Base-by-base conservation (phyloP, 225 moss, liverwort and hornwort genomes). In the Lunularia cruciata region DNA sequence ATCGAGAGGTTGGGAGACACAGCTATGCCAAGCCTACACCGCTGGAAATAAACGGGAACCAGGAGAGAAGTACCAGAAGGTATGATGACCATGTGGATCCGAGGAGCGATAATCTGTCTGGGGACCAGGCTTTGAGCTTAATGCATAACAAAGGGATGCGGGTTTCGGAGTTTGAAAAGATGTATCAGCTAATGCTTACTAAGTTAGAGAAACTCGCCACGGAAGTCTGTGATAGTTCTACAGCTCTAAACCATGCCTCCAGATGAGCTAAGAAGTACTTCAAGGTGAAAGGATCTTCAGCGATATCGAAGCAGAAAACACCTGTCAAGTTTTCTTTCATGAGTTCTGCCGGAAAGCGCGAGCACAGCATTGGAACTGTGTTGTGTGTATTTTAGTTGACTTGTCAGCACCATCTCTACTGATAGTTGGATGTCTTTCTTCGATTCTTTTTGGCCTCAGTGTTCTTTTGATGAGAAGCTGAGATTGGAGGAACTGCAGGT, bases 171-270 rank as follows among this genome's bases (percentile, higher is more conserved):
- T 84, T 98, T 35, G 93, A 98, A 75, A 81, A 80, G 65, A 49
- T 93, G 74, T 98, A 98, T 83, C 82, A 81, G 47, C 78, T 79
- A 66, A 93, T 93, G 98, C 85, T 98, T 39, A 63, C 73, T 55
- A 91, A 91, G 67, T 77, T 98, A 61, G 98, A 93, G 51, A 81
- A 51, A 47, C 78, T 98, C 74, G 91, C 91, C 32, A 83, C 77
- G 56, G 83, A 89, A 76, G 92, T 89, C 34, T 86, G 89, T 74
- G 92, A 86, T 30, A 92, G 89, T 64, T 89, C 93, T 74, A 71
- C 72, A 33, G 77, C 83, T 62, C 73, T 89, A 51, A 25, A 68
- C n/a, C 76, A 81, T 58, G 14, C 35, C 27, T 66, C 69, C n/a
- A 59, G 73, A 62, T 40, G 48, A 53, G 36, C 5, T 38, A 25